Conservation (phyloP, 768 basidiomycete genomes). For the Lepiota brunneoincarnata region DNA sequence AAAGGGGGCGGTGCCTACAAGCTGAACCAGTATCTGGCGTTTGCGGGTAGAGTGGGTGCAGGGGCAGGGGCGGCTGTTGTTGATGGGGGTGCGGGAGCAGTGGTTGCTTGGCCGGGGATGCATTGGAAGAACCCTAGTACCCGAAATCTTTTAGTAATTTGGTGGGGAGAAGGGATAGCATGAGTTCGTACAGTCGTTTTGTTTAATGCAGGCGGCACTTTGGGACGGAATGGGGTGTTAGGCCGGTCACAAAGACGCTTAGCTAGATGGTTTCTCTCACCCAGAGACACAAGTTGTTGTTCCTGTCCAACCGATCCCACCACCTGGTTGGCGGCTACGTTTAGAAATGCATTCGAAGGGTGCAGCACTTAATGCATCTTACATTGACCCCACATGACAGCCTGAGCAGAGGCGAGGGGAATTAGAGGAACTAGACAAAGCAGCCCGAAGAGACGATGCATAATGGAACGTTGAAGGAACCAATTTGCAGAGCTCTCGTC, state of each 20-base stretch:
- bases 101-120: slow-evolving; percentile 23
- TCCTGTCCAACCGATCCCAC: slow-evolving; percentile 37
- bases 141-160: background rate
- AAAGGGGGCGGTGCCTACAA: slow-evolving; percentile 47
- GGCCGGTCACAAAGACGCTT: background rate
- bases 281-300: slow-evolving; percentile 38
- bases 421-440: slow-evolving; percentile 11
- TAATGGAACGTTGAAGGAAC: background rate
- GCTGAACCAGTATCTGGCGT: slow-evolving; percentile 53
- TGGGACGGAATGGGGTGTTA: background rate
- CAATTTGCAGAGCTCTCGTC: no score
- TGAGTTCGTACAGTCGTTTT: slow-evolving; percentile 26
- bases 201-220: slow-evolving; percentile 19
- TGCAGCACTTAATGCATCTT: background rate
- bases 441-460: slow-evolving; percentile 15
- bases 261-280: slow-evolving; percentile 17
- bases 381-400: slow-evolving; percentile 23
- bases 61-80: slow-evolving; percentile 2
- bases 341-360: background rate
- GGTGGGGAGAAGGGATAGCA: background rate
- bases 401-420: slow-evolving; percentile 18
- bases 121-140: slow-evolving; percentile 40
- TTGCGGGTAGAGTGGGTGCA: background rate
- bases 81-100: background rate
- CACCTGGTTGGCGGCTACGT: slow-evolving; percentile 16